Evolutionary conservation across 2,329 filamentous ascomycete species (phyloP), one percentile per base, ranked within the genome.

Genomic region (Truncatella angustata): DNA sequence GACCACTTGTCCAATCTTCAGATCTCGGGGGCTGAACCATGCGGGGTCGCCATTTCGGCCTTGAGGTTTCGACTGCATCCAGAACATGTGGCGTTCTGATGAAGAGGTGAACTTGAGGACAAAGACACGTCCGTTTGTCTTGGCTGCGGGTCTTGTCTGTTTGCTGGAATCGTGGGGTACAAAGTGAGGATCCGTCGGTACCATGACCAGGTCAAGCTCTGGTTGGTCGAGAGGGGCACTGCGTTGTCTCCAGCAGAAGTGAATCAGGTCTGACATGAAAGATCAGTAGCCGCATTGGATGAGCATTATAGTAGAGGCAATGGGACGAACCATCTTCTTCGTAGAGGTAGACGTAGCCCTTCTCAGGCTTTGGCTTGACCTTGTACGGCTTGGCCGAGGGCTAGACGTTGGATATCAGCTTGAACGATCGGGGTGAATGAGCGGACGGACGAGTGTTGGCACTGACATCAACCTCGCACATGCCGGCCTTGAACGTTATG

Each of bases 221-320:
- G 92, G 87, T 54, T 88, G 75, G 57, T 88, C 82, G 59, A 90
- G 73, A 20, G 86, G 77, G 53, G 84, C 82, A 60, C 78, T 81
- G 60, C 94, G 87, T 64, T 90, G 86, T 59, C 92, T 88, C 95
- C 95, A 99, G 82, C 92, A 97, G 75, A 99, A 96, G 76, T 97
- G 92, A 55, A 96, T 80, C 55, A 99, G 82, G 49, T 97, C 88
- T 91, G 58, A n/a, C 18, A 24, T 5, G 4, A 20, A 26, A 45
- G 1, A 12, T 6, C 4, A 32, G 16, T n/a, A 6, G n/a, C 23
- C 2, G 24, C 6, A 42, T 12, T 20, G n/a, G 20, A 12, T 20
- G 16, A 28, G 26, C 26, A 14, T 10, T 11, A 46, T n/a, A 14
- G 12, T 10, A 20, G 7, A 24, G 24, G 7, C 7, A 7, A 30